Base-by-base conservation (phyloP, 441 rosid species). In the Isatis lusitanica region DNA sequence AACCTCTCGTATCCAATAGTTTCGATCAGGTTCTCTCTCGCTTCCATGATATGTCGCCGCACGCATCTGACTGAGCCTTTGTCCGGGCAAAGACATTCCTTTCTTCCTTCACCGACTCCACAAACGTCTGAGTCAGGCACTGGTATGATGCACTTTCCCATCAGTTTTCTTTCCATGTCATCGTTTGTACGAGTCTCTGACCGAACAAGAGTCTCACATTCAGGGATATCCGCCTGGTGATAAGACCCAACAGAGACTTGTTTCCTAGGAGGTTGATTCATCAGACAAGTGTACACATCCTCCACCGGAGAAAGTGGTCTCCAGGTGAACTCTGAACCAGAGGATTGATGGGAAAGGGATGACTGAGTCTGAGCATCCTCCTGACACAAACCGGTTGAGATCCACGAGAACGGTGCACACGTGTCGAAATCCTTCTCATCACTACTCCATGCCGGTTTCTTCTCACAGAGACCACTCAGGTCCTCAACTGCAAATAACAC, bases 151-250 rank as follows among this genome's bases (percentile, higher is more conserved):
- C 87, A 80, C 66, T 80, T 79, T 10, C 86, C 87, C 71, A 72
- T 70, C 31, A 69, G 36, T 39, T 59, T 83, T 11, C 6, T 35
- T 52, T 67, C 85, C 11, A 82, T 66, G 77, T 79, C 81, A 9
- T 77, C 80, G 61, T 74, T 71, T 17, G 66, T 9, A 63, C 71
- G 75, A 67, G 68, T 63, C 70, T 83, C 85, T 61, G 75, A 64
- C 13, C 51, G 42, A 68, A 48, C 77, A 28, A 63, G 64, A 9
- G 24, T 52, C 63, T 64, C 62, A 33, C 8, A 44, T 31, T 75
- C 80, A 24, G 93, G 90, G 66, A 88, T 66, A 44, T 74, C 80
- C 3, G 83, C 90, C 68, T 88, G 93, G 73, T 82, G 79, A 69
- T 85, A 68, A 21, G 79, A 74, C 68, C 93, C 93, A 33, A 85